Evolutionary conservation across 2,329 filamentous ascomycete genomes (phyloP), one percentile per base, ranked within the genome.

Genomic region (Aspergillus pseudonomiae): DNA sequence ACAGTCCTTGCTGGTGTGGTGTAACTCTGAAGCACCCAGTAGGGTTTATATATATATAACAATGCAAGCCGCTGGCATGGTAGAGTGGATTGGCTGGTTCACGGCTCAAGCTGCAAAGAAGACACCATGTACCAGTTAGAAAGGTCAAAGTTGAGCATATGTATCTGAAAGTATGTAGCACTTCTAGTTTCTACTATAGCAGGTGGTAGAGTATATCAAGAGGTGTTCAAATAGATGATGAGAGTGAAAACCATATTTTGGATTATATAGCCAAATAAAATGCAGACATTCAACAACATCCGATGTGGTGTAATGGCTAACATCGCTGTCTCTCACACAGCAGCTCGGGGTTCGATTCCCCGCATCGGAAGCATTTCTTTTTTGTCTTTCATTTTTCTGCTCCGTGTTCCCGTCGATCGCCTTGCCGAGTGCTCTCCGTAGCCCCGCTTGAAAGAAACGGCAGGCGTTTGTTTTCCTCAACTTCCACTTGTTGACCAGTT

Each of bases 251-350:
- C 11, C 0, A 9, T 21, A 2, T 10, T 24, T 43, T 43, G n/a
- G n/a, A 1, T 46, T 30, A 30, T 6, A 1, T 28, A 50, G 2
- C 26, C 10, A 30, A 50, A 30, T 19, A 28, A 16, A 9, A 3
- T 4, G 0, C 0, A 11, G 1, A 1, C 2, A 24, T 16, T 12
- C n/a, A 55, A 24, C 32, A 16, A 36, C 14, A 39, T 55, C 52
- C 52, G 52, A 55, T 55, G 52, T 55, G 52, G 52, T 55, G 52
- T 55, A 55, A 55, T 55, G 52, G 52, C 14, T 39, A 55, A 55
- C 52, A 55, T 55, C 52, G 52, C 52, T 55, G 52, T 55, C 52
- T 55, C 52, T 55, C 52, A 55, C 52, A 55, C 52, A 55, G 52
- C 52, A 55, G 52, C 52, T 55, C 52, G 52, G 52, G 52, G 52